Percentiles rank a stretch among this genome's conserved stretches.
Conservation (phyloP, 1,139 yeast genomes). For the Geotrichum siamense region DNA sequence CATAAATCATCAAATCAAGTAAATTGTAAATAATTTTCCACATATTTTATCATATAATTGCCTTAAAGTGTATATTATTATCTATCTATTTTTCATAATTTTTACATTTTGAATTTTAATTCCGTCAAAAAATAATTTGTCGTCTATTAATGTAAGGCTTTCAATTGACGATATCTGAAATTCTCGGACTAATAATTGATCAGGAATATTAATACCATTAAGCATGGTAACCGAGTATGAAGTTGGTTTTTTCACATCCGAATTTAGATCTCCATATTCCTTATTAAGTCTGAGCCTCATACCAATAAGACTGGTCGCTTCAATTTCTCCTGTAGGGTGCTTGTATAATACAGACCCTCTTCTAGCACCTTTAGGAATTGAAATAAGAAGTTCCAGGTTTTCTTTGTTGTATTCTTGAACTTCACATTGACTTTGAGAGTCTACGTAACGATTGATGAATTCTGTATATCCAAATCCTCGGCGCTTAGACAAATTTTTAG, state of each 20-base stretch:
- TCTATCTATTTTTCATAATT: slow-evolving; percentile 2
- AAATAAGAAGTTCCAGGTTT: slow-evolving; percentile 9
- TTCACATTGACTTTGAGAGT: slow-evolving; percentile 11
- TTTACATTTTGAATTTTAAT: slow-evolving; percentile 6
- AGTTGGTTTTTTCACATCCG: neutral
- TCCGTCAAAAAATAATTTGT: slow-evolving; percentile 3
- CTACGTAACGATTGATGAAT: slow-evolving; percentile 10
- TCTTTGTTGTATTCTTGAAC: slow-evolving; percentile 9
- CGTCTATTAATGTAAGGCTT: neutral
- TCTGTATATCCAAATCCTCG: slow-evolving; percentile 4
- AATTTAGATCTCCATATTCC: too few relatives aligned
- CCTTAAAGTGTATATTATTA: too few relatives aligned
- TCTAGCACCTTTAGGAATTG: slow-evolving; percentile 13
- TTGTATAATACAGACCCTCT: slow-evolving; percentile 13
- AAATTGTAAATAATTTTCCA: too few relatives aligned
- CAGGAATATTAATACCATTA: slow-evolving; percentile 10
- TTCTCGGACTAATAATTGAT: slow-evolving; percentile 10
- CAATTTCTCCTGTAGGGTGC: slow-evolving; percentile 16
- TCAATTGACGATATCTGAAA: neutral
- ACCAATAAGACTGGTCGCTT: slow-evolving; percentile 20
- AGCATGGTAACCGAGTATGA: slow-evolving; percentile 9
- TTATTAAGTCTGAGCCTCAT: slow-evolving; percentile 15
- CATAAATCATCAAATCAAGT: too few relatives aligned
- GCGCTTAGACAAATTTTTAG: slow-evolving; percentile 21
- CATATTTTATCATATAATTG: too few relatives aligned